Evolutionary conservation across 2,329 filamentous ascomycete species (phyloP).

Genomic region (Didymella sp.): DNA sequence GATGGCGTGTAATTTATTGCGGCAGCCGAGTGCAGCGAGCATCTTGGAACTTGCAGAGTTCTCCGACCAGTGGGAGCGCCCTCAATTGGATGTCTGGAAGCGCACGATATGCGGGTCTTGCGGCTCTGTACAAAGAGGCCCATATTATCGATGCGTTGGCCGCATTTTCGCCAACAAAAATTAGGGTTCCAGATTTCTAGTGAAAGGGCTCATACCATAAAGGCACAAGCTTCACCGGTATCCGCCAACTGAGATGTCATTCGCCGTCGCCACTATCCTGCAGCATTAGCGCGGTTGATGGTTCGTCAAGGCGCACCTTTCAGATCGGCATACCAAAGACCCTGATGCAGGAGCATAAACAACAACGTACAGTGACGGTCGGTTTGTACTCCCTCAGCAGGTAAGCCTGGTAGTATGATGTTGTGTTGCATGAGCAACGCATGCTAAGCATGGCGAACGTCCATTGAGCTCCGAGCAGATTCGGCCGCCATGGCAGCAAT

Average conservation of each 20-base stretch:
- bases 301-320: slow-evolving; percentile 46
- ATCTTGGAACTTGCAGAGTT: slow-evolving; percentile 48
- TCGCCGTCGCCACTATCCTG: slow-evolving; percentile 48
- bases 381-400: slow-evolving; percentile 37
- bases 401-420: slow-evolving; percentile 45
- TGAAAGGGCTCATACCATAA: slow-evolving; percentile 45
- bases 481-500: slow-evolving; percentile 38
- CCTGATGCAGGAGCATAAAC: slow-evolving; percentile 44
- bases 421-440: slow-evolving; percentile 20
- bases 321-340: slow-evolving; percentile 45
- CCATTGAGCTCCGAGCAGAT: slow-evolving; percentile 29
- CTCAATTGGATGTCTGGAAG: slow-evolving; percentile 48
- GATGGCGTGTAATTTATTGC: slow-evolving; percentile 52
- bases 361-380: slow-evolving; percentile 41
- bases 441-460: slow-evolving; percentile 29
- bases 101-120: slow-evolving; percentile 51
- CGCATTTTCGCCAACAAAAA: slow-evolving; percentile 79
- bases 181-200: slow-evolving; percentile 50
- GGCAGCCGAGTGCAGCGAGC: slow-evolving; percentile 49
- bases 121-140: slow-evolving; percentile 55
- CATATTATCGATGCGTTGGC: slow-evolving; percentile 84
- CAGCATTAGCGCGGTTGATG: slow-evolving; percentile 46
- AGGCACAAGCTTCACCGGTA: slow-evolving; percentile 50
- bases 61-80: slow-evolving; percentile 64
- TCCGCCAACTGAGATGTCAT: slow-evolving; percentile 40